Evolutionary conservation across 768 basidiomycete genomes (phyloP).

Genomic region (Agaricus blazei): DNA sequence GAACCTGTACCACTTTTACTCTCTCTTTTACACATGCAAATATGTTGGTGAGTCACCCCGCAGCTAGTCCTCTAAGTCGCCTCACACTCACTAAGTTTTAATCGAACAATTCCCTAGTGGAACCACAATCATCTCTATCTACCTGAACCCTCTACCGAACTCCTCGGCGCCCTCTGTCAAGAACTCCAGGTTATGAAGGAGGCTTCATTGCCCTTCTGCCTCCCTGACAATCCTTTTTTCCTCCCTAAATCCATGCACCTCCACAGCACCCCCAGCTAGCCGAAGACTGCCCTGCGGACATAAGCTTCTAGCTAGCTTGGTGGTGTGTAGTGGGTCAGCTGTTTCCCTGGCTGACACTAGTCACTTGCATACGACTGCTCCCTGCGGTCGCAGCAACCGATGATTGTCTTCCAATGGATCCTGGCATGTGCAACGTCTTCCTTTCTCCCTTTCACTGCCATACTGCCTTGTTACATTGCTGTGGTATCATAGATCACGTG

Average conservation of each 20-base stretch:
- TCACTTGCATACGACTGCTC: too few relatives aligned
- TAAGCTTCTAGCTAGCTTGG: too few relatives aligned
- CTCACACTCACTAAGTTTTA: conserved; percentile 5
- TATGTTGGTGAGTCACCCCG: conserved; percentile 67
- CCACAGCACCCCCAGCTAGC: too few relatives aligned
- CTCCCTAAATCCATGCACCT: conserved; percentile 56
- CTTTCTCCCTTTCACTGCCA: too few relatives aligned
- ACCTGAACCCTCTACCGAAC: conserved; percentile 87
- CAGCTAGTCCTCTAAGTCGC: background rate
- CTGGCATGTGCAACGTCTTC: too few relatives aligned
- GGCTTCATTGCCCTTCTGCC: conserved; percentile 86
- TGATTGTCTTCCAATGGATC: too few relatives aligned
- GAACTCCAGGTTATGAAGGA: conserved; percentile 97
- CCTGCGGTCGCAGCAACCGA: too few relatives aligned
- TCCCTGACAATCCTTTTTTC: conserved; percentile 95
- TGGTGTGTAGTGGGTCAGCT: too few relatives aligned
- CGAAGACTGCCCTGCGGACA: too few relatives aligned
- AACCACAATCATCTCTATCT: conserved; percentile 90
- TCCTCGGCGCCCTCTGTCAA: conserved; percentile 85
- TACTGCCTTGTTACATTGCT: too few relatives aligned
- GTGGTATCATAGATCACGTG: too few relatives aligned
- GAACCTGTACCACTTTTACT: conserved; percentile 97
- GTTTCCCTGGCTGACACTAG: too few relatives aligned
- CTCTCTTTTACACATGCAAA: conserved; percentile 91
- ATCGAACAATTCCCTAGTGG: conserved; percentile 96